Percentiles rank a stretch among this genome's conserved stretches.
phyloP scores from a whole-genome alignment of 306 rosid species.

The Lotus japonicus region DNA sequence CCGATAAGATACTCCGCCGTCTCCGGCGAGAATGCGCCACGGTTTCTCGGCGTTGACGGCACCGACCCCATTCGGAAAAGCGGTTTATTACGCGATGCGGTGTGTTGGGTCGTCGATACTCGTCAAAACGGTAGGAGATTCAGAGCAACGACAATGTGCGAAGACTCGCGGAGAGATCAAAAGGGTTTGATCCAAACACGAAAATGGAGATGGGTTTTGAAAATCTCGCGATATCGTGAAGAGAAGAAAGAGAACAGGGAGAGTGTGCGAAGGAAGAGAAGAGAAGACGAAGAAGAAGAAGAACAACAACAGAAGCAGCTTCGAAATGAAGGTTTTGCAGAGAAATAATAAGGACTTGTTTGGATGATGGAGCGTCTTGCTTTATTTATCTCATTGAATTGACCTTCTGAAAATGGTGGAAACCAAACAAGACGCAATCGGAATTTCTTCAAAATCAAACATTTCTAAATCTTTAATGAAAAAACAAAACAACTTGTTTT shows the following conservation, averaged over 20 bases:
- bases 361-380: constrained; percentile 1
- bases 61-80: constrained; percentile 60
- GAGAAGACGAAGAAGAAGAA: not conserved
- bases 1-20: constrained; percentile 87
- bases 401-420: not conserved
- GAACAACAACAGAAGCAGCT: constrained; percentile 22
- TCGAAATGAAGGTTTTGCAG: constrained; percentile 47
- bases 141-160: constrained; percentile 41
- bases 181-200: constrained; percentile 33
- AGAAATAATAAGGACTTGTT: constrained; percentile 18
- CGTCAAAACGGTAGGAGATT: constrained; percentile 34
- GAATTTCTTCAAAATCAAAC: not conserved
- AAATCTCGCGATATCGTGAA: constrained; percentile 11
- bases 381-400: not conserved
- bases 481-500: too few relatives aligned
- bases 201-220: constrained; percentile 22
- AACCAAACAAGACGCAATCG: constrained; percentile 9
- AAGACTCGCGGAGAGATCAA: constrained; percentile 15
- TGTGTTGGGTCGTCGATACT: constrained; percentile 13
- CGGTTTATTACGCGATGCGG: not conserved
- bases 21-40: constrained; percentile 55
- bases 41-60: constrained; percentile 82
- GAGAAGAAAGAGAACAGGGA: not conserved
- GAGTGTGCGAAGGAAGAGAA: constrained; percentile 13
- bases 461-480: not conserved